phyloP scores from a whole-genome alignment of 2,329 filamentous ascomycete species.

The Colletotrichum plurivorum region DNA sequence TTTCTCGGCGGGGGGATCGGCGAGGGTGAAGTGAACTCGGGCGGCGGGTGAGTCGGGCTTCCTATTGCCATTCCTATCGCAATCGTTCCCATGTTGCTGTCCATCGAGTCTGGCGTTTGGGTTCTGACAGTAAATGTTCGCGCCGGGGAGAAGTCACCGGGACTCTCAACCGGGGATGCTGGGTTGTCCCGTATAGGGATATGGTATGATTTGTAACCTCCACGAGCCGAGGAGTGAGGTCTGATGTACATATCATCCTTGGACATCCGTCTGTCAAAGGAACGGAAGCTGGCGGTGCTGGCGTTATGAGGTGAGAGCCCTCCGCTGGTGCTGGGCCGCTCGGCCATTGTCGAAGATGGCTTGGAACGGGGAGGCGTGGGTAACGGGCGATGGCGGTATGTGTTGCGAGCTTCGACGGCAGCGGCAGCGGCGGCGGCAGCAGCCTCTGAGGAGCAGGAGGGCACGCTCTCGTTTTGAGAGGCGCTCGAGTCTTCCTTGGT shows the following conservation, averaged over 20 bases:
- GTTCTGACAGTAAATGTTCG: constrained; percentile 54
- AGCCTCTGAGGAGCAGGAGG: constrained; percentile 46
- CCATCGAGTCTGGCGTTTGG: constrained; percentile 59
- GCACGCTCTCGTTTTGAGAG: constrained; percentile 50
- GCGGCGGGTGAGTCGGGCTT: constrained; percentile 69
- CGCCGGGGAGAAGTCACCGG: constrained; percentile 48
- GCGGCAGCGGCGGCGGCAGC: constrained; percentile 49
- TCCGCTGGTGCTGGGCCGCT: constrained; percentile 59
- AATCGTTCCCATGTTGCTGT: constrained; percentile 55
- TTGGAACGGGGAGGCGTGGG: constrained; percentile 43
- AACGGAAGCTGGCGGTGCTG: constrained; percentile 45
- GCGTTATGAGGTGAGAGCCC: constrained; percentile 47
- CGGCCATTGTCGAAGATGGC: constrained; percentile 45
- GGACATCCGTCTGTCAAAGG: constrained; percentile 60
- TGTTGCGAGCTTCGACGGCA: constrained; percentile 44
- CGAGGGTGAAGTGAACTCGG: constrained; percentile 41
- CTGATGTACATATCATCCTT: constrained; percentile 57
- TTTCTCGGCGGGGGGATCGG: constrained; percentile 25
- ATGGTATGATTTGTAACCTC: constrained; percentile 56
- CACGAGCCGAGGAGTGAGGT: constrained; percentile 48
- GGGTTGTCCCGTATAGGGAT: constrained; percentile 57
- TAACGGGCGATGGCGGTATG: constrained; percentile 42
- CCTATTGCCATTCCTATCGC: constrained; percentile 82
- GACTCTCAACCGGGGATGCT: constrained; percentile 60
- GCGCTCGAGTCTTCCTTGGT: constrained; percentile 46